Conservation (phyloP, 495 filamentous ascomycete species). For the Podospora australis region DNA sequence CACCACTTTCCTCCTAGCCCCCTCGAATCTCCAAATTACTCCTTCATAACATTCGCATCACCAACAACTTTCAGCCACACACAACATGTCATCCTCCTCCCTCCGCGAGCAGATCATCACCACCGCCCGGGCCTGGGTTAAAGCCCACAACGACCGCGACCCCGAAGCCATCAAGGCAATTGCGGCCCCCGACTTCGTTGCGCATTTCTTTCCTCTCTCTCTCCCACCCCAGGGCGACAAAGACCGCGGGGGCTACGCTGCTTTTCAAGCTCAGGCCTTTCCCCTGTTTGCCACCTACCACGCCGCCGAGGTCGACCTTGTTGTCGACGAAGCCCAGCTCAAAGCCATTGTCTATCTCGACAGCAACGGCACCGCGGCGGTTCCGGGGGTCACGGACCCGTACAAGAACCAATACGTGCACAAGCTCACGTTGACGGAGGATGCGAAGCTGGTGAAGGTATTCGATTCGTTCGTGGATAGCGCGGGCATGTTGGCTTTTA, state of each 20-base stretch:
- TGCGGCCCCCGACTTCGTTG: neutral
- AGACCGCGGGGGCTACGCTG: neutral
- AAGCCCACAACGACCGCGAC: neutral
- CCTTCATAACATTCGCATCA: too few species aligned
- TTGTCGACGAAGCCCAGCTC: neutral
- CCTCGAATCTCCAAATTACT: too few species aligned
- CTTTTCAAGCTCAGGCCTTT: neutral
- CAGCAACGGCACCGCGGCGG: neutral
- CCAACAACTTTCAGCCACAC: too few species aligned
- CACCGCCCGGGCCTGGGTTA: neutral
- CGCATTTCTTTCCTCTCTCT: neutral
- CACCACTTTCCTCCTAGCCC: too few species aligned
- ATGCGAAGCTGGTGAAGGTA: neutral
- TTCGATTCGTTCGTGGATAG: slow-evolving; percentile 1
- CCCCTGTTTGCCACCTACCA: neutral
- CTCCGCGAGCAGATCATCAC: slow-evolving; percentile 1
- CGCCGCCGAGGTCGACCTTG: neutral
- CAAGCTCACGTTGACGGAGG: neutral
- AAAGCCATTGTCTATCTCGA: neutral
- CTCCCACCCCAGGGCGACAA: neutral
- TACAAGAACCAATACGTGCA: neutral
- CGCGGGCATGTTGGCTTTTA: neutral
- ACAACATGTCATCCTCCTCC: neutral
- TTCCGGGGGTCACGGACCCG: neutral
- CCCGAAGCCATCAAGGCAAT: neutral